Percentiles rank a stretch among this genome's conserved stretches.
These are phyloP conservation scores for Cyamopsis tetragonoloba DNA, from an alignment of 306 rosid genomes.

Conservation along the genomic window DNA sequence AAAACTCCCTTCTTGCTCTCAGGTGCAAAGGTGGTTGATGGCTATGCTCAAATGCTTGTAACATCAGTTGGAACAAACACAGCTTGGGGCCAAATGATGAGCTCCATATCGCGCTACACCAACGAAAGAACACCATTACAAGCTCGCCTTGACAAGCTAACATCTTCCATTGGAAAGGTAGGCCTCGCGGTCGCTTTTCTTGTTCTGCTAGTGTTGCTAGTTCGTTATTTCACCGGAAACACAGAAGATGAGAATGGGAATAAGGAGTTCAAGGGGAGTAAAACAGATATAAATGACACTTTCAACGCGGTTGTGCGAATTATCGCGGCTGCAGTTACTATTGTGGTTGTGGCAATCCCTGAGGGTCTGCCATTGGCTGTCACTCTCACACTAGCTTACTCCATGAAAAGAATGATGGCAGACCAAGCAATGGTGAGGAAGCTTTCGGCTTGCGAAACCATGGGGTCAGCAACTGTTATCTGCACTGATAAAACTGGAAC, in stretches of 20 bases:
- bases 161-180: constrained; percentile 78
- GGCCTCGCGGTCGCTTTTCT: constrained; percentile 84
- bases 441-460: constrained; percentile 84
- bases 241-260: constrained; percentile 45
- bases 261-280: constrained; percentile 41
- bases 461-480: constrained; percentile 93
- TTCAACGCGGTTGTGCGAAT: constrained; percentile 53
- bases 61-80: constrained; percentile 83
- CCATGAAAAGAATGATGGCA: constrained; percentile 94
- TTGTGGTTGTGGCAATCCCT: constrained; percentile 92
- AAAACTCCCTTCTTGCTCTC: constrained; percentile 66
- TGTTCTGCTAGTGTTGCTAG: constrained; percentile 65
- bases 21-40: constrained; percentile 78
- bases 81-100: constrained; percentile 90
- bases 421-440: constrained; percentile 94
- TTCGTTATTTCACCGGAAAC: constrained; percentile 76
- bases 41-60: constrained; percentile 62
- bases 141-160: constrained; percentile 73
- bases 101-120: constrained; percentile 60
- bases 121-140: constrained; percentile 74
- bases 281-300: constrained; percentile 33
- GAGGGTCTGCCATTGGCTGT: constrained; percentile 91
- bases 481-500: constrained; percentile 90
- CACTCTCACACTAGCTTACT: constrained; percentile 80
- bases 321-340: constrained; percentile 72